These are phyloP conservation scores for Kluyveromyces starmeri DNA, from an alignment of 805 yeast genomes.

Conservation along the genomic window DNA sequence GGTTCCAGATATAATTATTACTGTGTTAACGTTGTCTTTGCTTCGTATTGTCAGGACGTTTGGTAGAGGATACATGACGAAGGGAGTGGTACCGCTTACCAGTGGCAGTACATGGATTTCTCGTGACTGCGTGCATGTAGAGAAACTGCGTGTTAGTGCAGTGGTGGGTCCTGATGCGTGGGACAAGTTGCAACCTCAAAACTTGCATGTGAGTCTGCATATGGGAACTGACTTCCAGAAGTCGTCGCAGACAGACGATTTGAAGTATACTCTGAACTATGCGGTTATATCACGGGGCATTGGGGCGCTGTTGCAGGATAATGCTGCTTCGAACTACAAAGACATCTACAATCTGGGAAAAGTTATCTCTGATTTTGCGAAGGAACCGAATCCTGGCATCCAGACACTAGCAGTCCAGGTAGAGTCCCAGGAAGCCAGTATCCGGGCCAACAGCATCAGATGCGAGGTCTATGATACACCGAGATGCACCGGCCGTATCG, in stretches of 20 bases:
- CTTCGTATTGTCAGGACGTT: too few species aligned
- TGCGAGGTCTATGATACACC: conserved; percentile 5
- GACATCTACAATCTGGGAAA: conserved; percentile 36
- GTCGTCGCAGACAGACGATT: conserved; percentile 77
- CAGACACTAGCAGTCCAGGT: conserved; percentile 14
- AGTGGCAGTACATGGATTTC: conserved; percentile 1
- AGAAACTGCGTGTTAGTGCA: conserved; percentile 52
- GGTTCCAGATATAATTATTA: too few species aligned
- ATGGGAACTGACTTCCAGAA: conserved; percentile 57
- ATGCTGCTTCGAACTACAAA: conserved; percentile 31
- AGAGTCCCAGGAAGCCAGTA: conserved; percentile 20
- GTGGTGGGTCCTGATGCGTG: conserved; percentile 69
- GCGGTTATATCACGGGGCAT: conserved; percentile 71
- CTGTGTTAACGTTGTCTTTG: too few species aligned
- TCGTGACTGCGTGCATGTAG: conserved; percentile 34
- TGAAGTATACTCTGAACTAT: conserved; percentile 76
- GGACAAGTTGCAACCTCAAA: conserved; percentile 60
- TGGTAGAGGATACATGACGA: conserved; percentile 1
- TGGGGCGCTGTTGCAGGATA: conserved; percentile 36
- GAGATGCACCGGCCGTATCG: background rate
- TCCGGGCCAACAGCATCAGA: conserved; percentile 26
- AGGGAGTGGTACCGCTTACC: background rate
- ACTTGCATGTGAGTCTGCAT: conserved; percentile 48
- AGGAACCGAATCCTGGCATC: conserved; percentile 26
- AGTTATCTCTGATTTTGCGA: conserved; percentile 36